Base-by-base conservation (phyloP, 2,329 filamentous ascomycete genomes). In the Xylariaceae sp. region DNA sequence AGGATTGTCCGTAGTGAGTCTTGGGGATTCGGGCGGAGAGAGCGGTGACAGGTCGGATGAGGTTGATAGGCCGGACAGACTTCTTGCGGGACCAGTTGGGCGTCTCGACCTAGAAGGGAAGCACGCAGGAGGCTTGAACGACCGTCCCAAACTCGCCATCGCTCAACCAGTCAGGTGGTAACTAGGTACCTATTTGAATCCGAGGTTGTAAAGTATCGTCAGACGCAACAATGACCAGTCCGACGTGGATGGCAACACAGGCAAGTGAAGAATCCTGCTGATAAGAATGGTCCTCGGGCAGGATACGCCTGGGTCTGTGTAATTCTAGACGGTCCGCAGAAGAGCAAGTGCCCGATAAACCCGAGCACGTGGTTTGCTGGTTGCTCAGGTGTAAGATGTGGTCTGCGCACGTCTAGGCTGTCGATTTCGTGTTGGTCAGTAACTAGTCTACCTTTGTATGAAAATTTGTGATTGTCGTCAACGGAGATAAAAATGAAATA, bases 91-190 rank as follows among this genome's bases (percentile, higher is more conserved):
- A 63, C 74, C 74, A 39, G 68, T 67, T 34, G 76, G 78, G 40
- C 76, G 72, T 56, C 74, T 69, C 44, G 74, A 72, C 57, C 64
- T 63, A 21, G 70, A 61, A 51, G 75, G 69, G 32, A 77, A 67
- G 59, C 75, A 76, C 21, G 70, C 70, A 39, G 75, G 68, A 7
- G 76, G 71, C 60, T 78, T 76, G 65, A 80, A 74, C 12, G 78
- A 78, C 60, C 76, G 74, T 43, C 74, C 71, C 55, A 79, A 68
- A 64, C 69, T 74, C 54, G 77, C 72, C 78, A 81, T 80, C 49
- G 22, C 58, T 60, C 53, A 55, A 37, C 42, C 22, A 43, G 49
- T 43, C 29, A 18, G 37, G 40, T 22, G 26, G 22, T 10, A 12
- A 49, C 8, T 16, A 8, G 18, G 16, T 40, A 10, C 32, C 45